Base-by-base conservation (phyloP, 352 stramenopile species). In the Pythium volutum region DNA sequence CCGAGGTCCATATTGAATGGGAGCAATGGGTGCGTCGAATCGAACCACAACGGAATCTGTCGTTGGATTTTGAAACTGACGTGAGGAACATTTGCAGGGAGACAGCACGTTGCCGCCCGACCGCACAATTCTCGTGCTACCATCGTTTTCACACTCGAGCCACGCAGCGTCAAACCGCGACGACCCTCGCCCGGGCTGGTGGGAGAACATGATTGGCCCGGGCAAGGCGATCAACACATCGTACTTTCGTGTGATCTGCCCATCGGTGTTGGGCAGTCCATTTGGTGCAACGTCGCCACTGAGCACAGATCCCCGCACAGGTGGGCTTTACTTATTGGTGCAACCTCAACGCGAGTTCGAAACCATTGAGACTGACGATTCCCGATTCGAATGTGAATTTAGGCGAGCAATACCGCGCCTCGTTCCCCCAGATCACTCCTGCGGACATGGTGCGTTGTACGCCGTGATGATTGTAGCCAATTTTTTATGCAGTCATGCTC, bases 191-290 rank as follows among this genome's bases (percentile, higher is more conserved):
- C 81, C 85, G 0, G 88, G 86, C 10, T 96, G 88, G 88, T 96
- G 88, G 88, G 72, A 93, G 57, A 88, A 92, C 67, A 91, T 95
- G 77, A 80, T 96, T 27, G 88, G 88, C 22, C 86, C 85, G 8
- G 84, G 85, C 42, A 89, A 90, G 49, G 80, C 80, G 57, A 93
- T 95, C 69, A 92, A 93, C 71, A 96, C 85, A 61, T 93, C 87
- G 22, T 89, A 82, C 70, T 96, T 95, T 55, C 84, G 84, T 39
- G 87, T 96, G 33, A 93, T 96, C 55, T 93, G 83, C 46, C 78
- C 84, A 16, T 92, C 81, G 0, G 81, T 89, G 18, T 77, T 96
- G 45, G 88, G 88, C 38, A 95, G 84, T 60, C 88, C 88, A 18
- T 95, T 90, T 33, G 84, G 88, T 16, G 88, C 87, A 23, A 96